A percentile compares a stretch with the other conserved stretches of the same genome.
Conservation (phyloP, 345 rosid species). For the Brassica juncea region DNA sequence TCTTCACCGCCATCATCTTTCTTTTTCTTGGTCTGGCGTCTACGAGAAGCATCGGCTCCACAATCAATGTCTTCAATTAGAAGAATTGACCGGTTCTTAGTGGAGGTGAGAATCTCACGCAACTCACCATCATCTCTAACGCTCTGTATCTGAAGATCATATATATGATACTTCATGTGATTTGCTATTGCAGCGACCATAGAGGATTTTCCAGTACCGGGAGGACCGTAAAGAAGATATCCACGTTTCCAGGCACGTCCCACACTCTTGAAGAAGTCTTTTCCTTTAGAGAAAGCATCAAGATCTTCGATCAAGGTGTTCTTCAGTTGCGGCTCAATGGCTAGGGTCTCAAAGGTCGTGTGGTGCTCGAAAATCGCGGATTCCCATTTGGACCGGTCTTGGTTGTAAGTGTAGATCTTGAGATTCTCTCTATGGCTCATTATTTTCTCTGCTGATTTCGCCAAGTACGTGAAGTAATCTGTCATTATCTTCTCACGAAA, state of each 20-base stretch:
- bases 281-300: constrained; percentile 38
- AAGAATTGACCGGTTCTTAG: constrained; percentile 40
- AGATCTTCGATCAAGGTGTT: constrained; percentile 35
- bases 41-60: constrained; percentile 40
- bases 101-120: constrained; percentile 38
- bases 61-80: constrained; percentile 47
- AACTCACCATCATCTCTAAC: constrained; percentile 40
- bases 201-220: constrained; percentile 40
- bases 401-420: constrained; percentile 37
- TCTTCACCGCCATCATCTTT: constrained; percentile 20
- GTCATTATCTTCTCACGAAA: constrained; percentile 41
- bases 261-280: constrained; percentile 41
- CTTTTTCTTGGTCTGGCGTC: constrained; percentile 21
- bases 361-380: constrained; percentile 37
- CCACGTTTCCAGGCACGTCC: constrained; percentile 45
- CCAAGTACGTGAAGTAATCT: constrained; percentile 36
- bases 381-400: constrained; percentile 36
- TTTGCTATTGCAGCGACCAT: constrained; percentile 47
- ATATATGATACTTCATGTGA: constrained; percentile 43
- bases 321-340: constrained; percentile 35
- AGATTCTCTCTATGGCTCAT: constrained; percentile 35
- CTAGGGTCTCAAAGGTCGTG: constrained; percentile 41
- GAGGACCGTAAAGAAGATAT: constrained; percentile 44
- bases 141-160: constrained; percentile 44
- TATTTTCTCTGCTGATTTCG: constrained; percentile 39